Conservation (phyloP, 148 eudicot species). For the Rhododendron henanense region DNA sequence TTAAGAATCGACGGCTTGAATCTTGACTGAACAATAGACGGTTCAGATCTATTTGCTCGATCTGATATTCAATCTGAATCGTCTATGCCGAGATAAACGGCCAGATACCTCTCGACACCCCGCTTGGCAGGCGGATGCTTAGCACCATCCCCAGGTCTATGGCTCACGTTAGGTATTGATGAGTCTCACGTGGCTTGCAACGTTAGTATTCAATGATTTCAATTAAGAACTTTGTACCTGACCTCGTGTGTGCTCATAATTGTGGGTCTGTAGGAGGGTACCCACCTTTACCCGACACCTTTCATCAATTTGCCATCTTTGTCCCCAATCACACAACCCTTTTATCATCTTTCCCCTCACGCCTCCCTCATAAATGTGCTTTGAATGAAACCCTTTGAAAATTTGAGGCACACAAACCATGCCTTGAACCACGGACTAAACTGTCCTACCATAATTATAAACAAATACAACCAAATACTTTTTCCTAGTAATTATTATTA, state of each 20-base stretch:
- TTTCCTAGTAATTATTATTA: background rate
- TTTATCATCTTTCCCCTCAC: constrained; percentile 10
- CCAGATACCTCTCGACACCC: too few relatives aligned
- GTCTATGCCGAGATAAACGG: too few relatives aligned
- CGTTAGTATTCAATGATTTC: constrained; percentile 21
- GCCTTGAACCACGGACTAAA: constrained; percentile 31
- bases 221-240: constrained; percentile 32
- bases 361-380: constrained; percentile 21
- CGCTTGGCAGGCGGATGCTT: too few relatives aligned
- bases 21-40: too few relatives aligned
- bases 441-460: background rate
- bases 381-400: constrained; percentile 21
- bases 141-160: too few relatives aligned
- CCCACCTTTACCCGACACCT: constrained; percentile 38
- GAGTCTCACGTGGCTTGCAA: constrained; percentile 22
- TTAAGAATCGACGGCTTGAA: too few relatives aligned
- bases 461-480: background rate
- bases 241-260: constrained; percentile 42
- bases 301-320: constrained; percentile 29
- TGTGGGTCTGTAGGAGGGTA: constrained; percentile 23
- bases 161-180: background rate
- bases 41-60: fast-evolving
- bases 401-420: constrained; percentile 11
- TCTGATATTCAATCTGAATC: too few relatives aligned
- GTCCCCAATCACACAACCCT: constrained; percentile 19